A percentile compares a stretch with the other conserved stretches of the same genome.
Evolutionary conservation across 139 green algal genomes (phyloP).

Genomic region (Coelastrella sp.): DNA sequence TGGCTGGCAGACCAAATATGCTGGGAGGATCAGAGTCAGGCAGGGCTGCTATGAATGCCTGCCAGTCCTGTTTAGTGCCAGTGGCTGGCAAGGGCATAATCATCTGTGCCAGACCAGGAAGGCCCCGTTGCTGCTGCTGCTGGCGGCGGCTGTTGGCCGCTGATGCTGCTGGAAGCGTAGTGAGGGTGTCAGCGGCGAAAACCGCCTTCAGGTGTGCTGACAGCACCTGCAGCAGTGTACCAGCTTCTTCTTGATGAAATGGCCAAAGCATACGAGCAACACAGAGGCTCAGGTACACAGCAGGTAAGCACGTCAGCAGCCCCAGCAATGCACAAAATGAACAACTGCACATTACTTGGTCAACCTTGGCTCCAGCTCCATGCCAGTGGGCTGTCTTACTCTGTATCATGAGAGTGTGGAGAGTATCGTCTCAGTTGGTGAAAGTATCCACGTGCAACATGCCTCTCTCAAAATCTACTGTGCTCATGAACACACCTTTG

Average conservation of each 20-base stretch:
- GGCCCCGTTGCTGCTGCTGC: background rate
- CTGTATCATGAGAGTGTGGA: background rate
- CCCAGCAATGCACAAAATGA: background rate
- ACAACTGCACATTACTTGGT: too few relatives aligned
- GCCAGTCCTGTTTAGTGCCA: constrained; percentile 31
- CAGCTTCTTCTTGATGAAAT: background rate
- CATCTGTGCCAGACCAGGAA: constrained; percentile 4
- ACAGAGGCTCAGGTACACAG: too few relatives aligned
- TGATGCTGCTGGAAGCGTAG: background rate
- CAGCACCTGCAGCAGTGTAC: constrained; percentile 20
- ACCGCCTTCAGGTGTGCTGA: background rate
- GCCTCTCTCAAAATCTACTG: too few relatives aligned
- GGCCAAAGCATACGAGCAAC: background rate
- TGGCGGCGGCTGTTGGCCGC: background rate
- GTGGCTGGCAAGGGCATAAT: background rate
- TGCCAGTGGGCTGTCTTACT: too few relatives aligned
- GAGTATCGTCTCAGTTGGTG: too few relatives aligned
- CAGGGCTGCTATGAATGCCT: constrained; percentile 59
- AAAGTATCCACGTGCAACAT: too few relatives aligned
- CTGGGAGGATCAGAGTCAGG: constrained; percentile 68
- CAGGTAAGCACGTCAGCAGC: background rate
- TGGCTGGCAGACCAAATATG: constrained; percentile 79
- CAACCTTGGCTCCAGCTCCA: background rate
- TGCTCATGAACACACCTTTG: constrained; percentile 49
- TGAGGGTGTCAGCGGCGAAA: constrained; percentile 7